Conservation (phyloP, 2,329 filamentous ascomycete species). For the Ploettnerulaceae sp. region DNA sequence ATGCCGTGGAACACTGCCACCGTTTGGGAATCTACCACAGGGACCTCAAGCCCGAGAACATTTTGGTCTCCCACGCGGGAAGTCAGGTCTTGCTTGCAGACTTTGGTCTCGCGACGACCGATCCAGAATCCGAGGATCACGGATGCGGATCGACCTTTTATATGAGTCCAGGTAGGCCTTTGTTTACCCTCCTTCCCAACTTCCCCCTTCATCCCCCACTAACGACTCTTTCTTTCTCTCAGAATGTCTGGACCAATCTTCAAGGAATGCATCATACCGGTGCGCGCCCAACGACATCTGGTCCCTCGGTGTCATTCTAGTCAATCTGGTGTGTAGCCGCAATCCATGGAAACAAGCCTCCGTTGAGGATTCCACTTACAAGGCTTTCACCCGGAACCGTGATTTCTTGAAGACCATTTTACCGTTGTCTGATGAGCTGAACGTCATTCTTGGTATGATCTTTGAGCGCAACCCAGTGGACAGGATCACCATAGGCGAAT, state of each 20-base stretch:
- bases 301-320: conserved; percentile 95
- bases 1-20: conserved; percentile 96
- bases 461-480: conserved; percentile 82
- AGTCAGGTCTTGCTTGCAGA: conserved; percentile 93
- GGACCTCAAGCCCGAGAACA: conserved; percentile 97
- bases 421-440: conserved; percentile 82
- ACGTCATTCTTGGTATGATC: conserved; percentile 78
- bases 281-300: conserved; percentile 96
- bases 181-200: conserved; percentile 16
- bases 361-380: conserved; percentile 88
- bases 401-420: conserved; percentile 91
- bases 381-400: conserved; percentile 77
- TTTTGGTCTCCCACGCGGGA: conserved; percentile 83
- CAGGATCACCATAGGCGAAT: conserved; percentile 74
- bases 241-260: conserved; percentile 85
- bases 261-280: conserved; percentile 73
- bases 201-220: conserved; percentile 22
- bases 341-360: conserved; percentile 99
- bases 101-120: conserved; percentile 89
- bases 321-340: conserved; percentile 95
- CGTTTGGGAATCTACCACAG: conserved; percentile 90
- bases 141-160: conserved; percentile 98
- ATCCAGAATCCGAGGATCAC: conserved; percentile 83
- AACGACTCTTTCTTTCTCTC: conserved; percentile 30
- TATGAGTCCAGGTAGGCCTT: conserved; percentile 89